A percentile compares a stretch with the other conserved stretches of the same genome.
Evolutionary conservation across 257 asterid genomes (phyloP).

Genomic region (Anisodus acutangulus): DNA sequence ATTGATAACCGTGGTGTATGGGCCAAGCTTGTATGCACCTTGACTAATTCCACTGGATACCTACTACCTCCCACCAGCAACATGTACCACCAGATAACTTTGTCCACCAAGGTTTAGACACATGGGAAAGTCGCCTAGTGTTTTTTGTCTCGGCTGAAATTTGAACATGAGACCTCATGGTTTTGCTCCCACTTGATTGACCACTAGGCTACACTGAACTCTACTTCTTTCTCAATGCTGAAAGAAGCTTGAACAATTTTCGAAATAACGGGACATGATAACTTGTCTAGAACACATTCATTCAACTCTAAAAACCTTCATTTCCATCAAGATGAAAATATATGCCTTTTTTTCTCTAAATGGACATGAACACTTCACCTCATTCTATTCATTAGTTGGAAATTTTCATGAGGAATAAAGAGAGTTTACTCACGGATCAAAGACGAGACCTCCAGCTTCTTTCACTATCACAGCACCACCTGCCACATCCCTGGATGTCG

Average conservation of each 20-base stretch:
- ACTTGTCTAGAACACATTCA: background rate
- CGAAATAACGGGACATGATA: background rate
- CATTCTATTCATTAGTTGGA: background rate
- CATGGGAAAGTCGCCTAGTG: too few species aligned
- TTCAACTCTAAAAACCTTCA: background rate
- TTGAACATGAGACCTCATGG: too few species aligned
- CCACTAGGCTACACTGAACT: background rate
- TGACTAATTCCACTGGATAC: too few species aligned
- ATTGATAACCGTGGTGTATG: too few species aligned
- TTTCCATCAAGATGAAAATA: background rate
- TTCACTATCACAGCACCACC: constrained; percentile 83
- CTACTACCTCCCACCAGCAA: too few species aligned
- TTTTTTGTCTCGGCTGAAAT: too few species aligned
- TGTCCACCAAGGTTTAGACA: too few species aligned
- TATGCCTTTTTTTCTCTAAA: background rate
- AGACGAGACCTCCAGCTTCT: constrained; percentile 82
- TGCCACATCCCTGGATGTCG: constrained; percentile 76
- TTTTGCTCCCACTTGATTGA: too few species aligned
- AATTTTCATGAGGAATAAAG: constrained; percentile 19
- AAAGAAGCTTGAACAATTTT: background rate
- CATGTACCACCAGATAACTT: too few species aligned
- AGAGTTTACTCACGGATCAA: constrained; percentile 72
- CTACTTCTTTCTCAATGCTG: background rate
- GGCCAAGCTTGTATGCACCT: too few species aligned
- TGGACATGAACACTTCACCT: background rate